phyloP scores from a whole-genome alignment of 2,329 filamentous ascomycete genomes.

The Coniosporium tulheliwenetii region DNA sequence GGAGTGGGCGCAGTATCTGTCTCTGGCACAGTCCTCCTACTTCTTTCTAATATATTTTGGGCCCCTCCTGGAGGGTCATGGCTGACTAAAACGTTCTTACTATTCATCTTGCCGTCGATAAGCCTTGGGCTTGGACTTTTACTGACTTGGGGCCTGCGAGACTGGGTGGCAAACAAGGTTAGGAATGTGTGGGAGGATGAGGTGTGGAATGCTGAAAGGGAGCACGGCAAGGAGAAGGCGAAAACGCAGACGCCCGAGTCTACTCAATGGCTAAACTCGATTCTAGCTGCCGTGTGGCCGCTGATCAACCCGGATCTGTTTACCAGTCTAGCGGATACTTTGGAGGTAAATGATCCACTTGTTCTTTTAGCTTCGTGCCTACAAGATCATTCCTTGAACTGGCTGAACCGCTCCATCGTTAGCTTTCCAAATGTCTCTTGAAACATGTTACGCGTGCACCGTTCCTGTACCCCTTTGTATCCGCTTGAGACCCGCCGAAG shows the following conservation, averaged over 20 bases:
- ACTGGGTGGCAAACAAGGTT: slow-evolving; percentile 48
- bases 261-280: slow-evolving; percentile 55
- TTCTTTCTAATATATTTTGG: slow-evolving; percentile 9
- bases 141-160: slow-evolving; percentile 32
- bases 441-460: too few species aligned
- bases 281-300: slow-evolving; percentile 55
- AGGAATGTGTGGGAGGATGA: slow-evolving; percentile 51
- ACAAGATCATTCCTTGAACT: too few species aligned
- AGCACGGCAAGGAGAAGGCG: slow-evolving; percentile 32
- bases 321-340: slow-evolving; percentile 48
- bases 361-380: too few species aligned
- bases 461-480: too few species aligned
- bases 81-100: background rate
- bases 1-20: slow-evolving; percentile 17
- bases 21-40: slow-evolving; percentile 18
- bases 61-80: slow-evolving; percentile 5
- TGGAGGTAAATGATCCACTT: slow-evolving; percentile 30
- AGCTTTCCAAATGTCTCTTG: too few species aligned
- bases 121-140: slow-evolving; percentile 14
- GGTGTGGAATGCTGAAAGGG: slow-evolving; percentile 49
- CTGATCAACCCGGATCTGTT: slow-evolving; percentile 64
- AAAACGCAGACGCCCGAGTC: slow-evolving; percentile 43
- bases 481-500: too few species aligned
- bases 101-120: slow-evolving; percentile 4
- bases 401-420: too few species aligned